Base-by-base conservation (phyloP, 352 stramenopile species). In the Phytophthora quininea region DNA sequence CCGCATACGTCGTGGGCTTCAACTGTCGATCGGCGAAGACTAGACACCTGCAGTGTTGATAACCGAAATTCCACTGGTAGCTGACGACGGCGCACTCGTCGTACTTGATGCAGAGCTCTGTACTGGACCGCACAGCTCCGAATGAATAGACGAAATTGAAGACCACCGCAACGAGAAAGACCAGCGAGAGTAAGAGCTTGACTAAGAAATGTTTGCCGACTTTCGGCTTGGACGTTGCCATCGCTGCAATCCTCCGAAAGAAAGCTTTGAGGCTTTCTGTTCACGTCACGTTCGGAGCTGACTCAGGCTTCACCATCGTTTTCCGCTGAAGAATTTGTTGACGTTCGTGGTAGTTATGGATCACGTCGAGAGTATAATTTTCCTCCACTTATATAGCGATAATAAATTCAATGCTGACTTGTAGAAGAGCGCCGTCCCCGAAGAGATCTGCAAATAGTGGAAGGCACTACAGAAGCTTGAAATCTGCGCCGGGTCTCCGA, bases 41-140 rank as follows among this genome's bases (percentile, higher is more conserved):
- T 15, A 79, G 52, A 10, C 79, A 88, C 5, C 64, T 70, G 11
- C 69, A 76, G 29, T 73, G 58, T n/a, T 73, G 37, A 10, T 61
- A 24, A 14, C 69, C 69, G 15, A 70, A 73, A 14, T 77, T 80
- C 76, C 76, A 88, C 11, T 73, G 69, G 40, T 86, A 86, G 11
- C 68, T 78, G 3, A 68, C 35, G 3, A 83, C 59, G 4, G 70
- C 74, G 45, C 78, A 84, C 4, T 80, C 68, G 0, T 67, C 30
- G 46, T 77, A 74, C 50, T 67, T 72, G 31, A 33, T 35, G 42
- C 58, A 79, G 64, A 84, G 29, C 43, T 73, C 45, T 3, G 35
- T 49, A 19, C 71, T 82, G 1, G 58, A 77, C 5, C 47, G 15
- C 3, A 84, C 64, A 3, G 79, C 67, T 3, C 68, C 67, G 3